Base-by-base conservation (phyloP, 345 rosid genomes). In the Moricandia moricandioides region DNA sequence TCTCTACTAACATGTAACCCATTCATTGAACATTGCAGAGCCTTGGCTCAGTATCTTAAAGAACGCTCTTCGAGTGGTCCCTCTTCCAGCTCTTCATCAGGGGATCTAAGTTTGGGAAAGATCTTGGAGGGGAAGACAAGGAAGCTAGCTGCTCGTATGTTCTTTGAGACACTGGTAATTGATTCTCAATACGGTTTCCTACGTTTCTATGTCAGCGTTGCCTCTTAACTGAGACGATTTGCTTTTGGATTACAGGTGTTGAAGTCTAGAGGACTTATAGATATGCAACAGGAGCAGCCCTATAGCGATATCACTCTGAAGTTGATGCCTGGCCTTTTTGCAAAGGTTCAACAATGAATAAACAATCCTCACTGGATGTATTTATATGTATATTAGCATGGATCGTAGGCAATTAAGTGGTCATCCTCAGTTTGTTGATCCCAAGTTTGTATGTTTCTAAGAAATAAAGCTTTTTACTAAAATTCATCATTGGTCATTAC, bases 131-230 rank as follows among this genome's bases (percentile, higher is more conserved):
- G 93, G 30, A 95, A 87, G 85, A 83, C 80, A 29, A 86, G 93
- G 76, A 89, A 82, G 75, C 5, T 88, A 26, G 85, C 92, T 67
- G 92, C 97, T 76, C 85, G 97, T 56, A 92, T 95, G 99, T 95
- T 95, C 77, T 95, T 62, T 34, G 94, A 95, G 78, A 90, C 87
- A 11, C 78, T 92, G 87, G 96, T 92, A 83, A 77, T 70, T 65
- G 57, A 69, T 65, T 18, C 29, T 58, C 33, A 3, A 29, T 40
- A 57, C 58, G 7, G 40, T 14, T 7, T 24, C 5, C 51, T 29
- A 8, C 8, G 6, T 2, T 26, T 3, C 26, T 5, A 13, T 47
- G 10, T 18, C 16, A 56, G 56, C 29, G 13, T n/a, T 54, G 70
- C 33, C 51, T 67, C 7, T 21, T n/a, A 39, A 13, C 30, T 47